Percentiles rank a stretch among this genome's conserved stretches.
Evolutionary conservation across 768 basidiomycete genomes (phyloP).

Genomic region (Mycena belliarum): DNA sequence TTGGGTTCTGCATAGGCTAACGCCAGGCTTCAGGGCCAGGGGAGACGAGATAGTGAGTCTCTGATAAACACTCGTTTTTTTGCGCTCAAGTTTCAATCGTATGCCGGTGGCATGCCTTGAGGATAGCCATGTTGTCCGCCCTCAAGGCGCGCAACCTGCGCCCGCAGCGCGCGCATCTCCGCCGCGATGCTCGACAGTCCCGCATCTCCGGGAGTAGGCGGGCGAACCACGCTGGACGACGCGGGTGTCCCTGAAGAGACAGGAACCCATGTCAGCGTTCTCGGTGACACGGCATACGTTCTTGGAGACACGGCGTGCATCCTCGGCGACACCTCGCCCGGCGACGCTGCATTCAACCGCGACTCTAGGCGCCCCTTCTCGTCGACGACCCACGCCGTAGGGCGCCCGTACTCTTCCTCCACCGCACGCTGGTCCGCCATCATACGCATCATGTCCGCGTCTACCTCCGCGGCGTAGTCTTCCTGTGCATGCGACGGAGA

Average conservation of each 20-base stretch:
- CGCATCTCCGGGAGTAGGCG: background rate
- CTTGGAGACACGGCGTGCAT: no score
- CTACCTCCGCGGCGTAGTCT: background rate
- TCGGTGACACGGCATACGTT: background rate
- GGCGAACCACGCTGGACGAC: no score
- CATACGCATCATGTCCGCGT: background rate
- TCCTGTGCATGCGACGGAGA: no score
- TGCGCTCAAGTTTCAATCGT: conserved; percentile 3
- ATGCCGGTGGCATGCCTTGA: conserved; percentile 3
- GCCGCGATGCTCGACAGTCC: conserved; percentile 16
- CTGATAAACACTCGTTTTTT: no score
- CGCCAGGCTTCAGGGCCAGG: no score
- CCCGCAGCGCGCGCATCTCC: conserved; percentile 18
- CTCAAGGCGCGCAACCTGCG: conserved; percentile 20
- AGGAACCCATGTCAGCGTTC: background rate
- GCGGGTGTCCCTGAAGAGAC: no score
- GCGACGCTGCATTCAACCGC: background rate
- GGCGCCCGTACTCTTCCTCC: background rate
- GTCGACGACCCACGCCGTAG: background rate
- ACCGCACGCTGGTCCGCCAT: background rate
- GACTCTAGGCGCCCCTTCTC: background rate
- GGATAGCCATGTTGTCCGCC: background rate
- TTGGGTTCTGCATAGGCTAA: no score
- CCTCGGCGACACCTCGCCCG: no score
- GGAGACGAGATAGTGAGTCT: no score